phyloP scores from a whole-genome alignment of 2,329 filamentous ascomycete species.

The Cladophialophora chaetospira region DNA sequence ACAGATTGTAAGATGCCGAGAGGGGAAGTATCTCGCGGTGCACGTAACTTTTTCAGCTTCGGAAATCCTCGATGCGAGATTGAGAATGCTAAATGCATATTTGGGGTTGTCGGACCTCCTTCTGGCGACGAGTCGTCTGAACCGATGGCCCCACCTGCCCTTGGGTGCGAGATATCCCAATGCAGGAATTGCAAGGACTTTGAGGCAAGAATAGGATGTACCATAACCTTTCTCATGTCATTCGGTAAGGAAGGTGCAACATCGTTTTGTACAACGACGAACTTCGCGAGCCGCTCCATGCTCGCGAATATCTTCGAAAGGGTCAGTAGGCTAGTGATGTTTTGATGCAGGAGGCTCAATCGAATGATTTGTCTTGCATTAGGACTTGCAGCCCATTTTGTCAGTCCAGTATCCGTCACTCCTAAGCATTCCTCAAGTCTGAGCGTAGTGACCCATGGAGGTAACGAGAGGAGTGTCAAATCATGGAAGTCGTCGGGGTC shows the following conservation, averaged over 20 bases:
- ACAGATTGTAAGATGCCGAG: slow-evolving; percentile 47
- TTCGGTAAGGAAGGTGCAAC: slow-evolving; percentile 49
- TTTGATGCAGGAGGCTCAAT: slow-evolving; percentile 56
- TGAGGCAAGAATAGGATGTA: slow-evolving; percentile 53
- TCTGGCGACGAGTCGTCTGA: neutral
- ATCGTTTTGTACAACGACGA: slow-evolving; percentile 55
- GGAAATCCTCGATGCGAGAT: slow-evolving; percentile 48
- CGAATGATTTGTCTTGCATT: slow-evolving; percentile 49
- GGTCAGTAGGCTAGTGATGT: slow-evolving; percentile 54
- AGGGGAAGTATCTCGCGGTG: slow-evolving; percentile 48
- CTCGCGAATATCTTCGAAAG: slow-evolving; percentile 56
- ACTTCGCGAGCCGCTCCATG: slow-evolving; percentile 49
- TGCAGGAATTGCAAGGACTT: slow-evolving; percentile 55
- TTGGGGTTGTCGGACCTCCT: slow-evolving; percentile 11
- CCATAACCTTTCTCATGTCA: slow-evolving; percentile 37
- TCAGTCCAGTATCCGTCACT: slow-evolving; percentile 58
- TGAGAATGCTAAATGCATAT: slow-evolving; percentile 30
- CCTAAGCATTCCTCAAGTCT: slow-evolving; percentile 59
- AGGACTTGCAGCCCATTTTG: slow-evolving; percentile 52
- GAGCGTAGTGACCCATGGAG: slow-evolving; percentile 54
- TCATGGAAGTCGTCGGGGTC: slow-evolving; percentile 58
- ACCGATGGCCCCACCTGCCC: neutral
- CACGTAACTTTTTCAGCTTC: slow-evolving; percentile 42
- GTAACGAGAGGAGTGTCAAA: slow-evolving; percentile 51
- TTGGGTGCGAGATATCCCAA: slow-evolving; percentile 62